Evolutionary conservation across 2,329 filamentous ascomycete species (phyloP).

Genomic region (Apiospora sp.): DNA sequence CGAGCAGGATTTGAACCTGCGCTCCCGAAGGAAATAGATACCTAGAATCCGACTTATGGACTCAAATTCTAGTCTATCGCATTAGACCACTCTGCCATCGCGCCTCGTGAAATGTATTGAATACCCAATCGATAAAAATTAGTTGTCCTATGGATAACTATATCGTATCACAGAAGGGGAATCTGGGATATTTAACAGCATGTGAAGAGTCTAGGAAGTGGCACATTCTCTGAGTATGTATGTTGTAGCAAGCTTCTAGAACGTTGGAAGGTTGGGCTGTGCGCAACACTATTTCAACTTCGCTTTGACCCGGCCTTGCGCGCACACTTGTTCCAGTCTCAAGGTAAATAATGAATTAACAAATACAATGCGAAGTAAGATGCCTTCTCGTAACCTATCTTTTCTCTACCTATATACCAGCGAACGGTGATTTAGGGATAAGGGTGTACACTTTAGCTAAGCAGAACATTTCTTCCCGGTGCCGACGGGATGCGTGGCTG

Average conservation of each 20-base stretch:
- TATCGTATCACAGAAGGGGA: not conserved
- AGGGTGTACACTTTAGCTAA: too few species aligned
- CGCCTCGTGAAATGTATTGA: not conserved
- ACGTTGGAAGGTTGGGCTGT: not conserved
- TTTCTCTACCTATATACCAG: not conserved
- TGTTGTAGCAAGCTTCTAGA: not conserved
- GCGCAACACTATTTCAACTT: conserved; percentile 1
- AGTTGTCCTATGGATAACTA: not conserved
- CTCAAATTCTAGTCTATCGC: conserved; percentile 18
- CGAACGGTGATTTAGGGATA: too few species aligned
- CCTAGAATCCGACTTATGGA: not conserved
- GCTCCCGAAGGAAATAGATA: conserved; percentile 21
- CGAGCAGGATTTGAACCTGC: conserved; percentile 22
- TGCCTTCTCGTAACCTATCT: not conserved
- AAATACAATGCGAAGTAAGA: not conserved
- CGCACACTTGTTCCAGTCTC: not conserved
- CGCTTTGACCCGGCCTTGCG: not conserved
- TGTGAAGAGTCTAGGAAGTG: not conserved
- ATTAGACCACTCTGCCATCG: conserved; percentile 20
- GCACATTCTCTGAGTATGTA: too few species aligned
- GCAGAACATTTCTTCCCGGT: too few species aligned
- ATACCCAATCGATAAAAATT: not conserved
- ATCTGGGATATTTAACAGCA: not conserved
- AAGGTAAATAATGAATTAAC: not conserved
- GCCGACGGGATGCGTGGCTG: too few species aligned